Conservation (phyloP, 768 basidiomycete genomes). For the Russula compacta region DNA sequence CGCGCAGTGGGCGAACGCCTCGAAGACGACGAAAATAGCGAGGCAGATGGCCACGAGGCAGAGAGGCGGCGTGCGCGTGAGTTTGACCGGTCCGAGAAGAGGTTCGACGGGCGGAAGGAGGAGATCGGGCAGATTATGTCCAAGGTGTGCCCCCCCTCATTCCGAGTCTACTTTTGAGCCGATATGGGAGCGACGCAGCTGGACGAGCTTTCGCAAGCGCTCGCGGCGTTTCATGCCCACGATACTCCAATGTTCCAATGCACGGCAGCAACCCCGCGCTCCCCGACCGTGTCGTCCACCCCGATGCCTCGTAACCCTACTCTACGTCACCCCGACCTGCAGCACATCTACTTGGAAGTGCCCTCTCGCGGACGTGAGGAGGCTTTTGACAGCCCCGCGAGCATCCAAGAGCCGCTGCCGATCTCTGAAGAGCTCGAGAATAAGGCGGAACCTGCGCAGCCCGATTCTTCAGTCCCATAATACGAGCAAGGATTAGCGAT, state of each 20-base stretch:
- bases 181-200: slow-evolving; percentile 33
- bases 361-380: slow-evolving; percentile 7
- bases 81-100: slow-evolving; percentile 56
- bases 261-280: slow-evolving; percentile 21
- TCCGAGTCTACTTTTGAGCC: background rate
- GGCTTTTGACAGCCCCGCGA: slow-evolving; percentile 28
- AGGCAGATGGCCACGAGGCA: background rate
- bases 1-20: slow-evolving; percentile 10
- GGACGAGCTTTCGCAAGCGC: slow-evolving; percentile 40
- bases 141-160: slow-evolving; percentile 42
- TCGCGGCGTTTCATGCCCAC: slow-evolving; percentile 37
- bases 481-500: background rate
- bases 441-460: background rate
- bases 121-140: slow-evolving; percentile 64
- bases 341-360: slow-evolving; percentile 4
- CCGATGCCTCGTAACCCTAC: slow-evolving; percentile 21
- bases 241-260: slow-evolving; percentile 35
- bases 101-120: slow-evolving; percentile 61
- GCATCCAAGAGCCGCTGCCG: slow-evolving; percentile 19
- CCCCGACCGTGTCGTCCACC: slow-evolving; percentile 26
- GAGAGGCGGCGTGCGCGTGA: slow-evolving; percentile 44
- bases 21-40: background rate
- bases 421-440: slow-evolving; percentile 3
- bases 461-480: background rate
- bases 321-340: slow-evolving; percentile 21